Evolutionary conservation across 108 stramenopile genomes (phyloP).

Genomic region (Epithemia pelagica): DNA sequence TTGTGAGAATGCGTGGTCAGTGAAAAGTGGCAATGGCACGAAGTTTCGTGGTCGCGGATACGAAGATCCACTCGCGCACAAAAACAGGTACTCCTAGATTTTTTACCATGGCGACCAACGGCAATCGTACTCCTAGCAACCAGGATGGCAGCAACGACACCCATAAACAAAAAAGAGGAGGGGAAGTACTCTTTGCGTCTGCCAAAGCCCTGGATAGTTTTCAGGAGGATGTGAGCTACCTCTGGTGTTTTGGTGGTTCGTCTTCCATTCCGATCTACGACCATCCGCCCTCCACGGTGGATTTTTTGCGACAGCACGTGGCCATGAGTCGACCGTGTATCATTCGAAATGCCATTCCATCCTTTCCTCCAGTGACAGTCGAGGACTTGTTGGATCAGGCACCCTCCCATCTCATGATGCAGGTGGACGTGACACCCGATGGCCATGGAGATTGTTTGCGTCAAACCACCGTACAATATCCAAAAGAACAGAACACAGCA

Average conservation of each 20-base stretch:
- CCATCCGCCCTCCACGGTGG: conserved; percentile 42
- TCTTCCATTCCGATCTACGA: conserved; percentile 41
- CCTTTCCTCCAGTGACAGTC: conserved; percentile 34
- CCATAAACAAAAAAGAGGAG: neutral
- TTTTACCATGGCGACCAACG: too few relatives aligned
- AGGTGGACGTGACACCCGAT: conserved; percentile 87
- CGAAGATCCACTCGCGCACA: too few relatives aligned
- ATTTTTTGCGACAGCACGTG: conserved; percentile 70
- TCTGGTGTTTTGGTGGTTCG: conserved; percentile 39
- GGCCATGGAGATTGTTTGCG: conserved; percentile 85
- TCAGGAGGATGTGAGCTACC: conserved; percentile 45
- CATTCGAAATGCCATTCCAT: conserved; percentile 48
- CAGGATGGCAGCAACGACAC: neutral
- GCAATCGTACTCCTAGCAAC: too few relatives aligned
- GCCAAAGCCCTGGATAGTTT: conserved; percentile 22
- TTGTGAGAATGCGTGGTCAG: too few relatives aligned
- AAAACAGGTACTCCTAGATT: too few relatives aligned
- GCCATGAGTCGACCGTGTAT: conserved; percentile 52
- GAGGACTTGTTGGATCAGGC: conserved; percentile 50
- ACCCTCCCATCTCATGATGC: conserved; percentile 21
- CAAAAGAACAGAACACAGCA: neutral
- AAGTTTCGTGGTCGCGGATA: too few relatives aligned
- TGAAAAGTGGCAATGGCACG: too few relatives aligned
- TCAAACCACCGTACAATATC: conserved; percentile 11
- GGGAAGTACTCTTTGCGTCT: neutral